Base-by-base conservation (phyloP, 2,329 filamentous ascomycete species). In the Xylariaceae sp. region DNA sequence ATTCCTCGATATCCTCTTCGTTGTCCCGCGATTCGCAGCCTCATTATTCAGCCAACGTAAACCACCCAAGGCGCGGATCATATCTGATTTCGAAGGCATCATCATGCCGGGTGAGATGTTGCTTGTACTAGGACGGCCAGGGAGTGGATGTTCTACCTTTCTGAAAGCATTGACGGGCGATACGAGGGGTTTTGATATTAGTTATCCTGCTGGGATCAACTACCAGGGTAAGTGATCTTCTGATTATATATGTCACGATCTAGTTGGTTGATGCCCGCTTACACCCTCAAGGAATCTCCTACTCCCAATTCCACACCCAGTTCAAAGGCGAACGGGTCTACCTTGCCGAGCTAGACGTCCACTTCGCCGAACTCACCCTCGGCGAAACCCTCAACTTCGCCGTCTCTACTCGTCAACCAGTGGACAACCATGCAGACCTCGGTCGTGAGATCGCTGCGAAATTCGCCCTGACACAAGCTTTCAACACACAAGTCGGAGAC, bases 361-460 rank as follows among this genome's bases (percentile, higher is more conserved):
- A 78, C 67, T 92, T 91, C 64, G 86, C 89, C 0, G 86, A 89
- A n/a, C 75, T 94, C 18, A 90, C 86, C 0, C 88, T 92, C 9
- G 84, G 87, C 1, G 81, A 90, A 64, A 93, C 89, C 0, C 77
- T 93, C 0, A 80, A 84, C 54, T 92, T 52, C 51, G 51, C 51
- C 34, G 51, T 30, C 3, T 15, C 34, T 7, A 39, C 34, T 3
- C 51, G 51, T n/a, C 9, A 52, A 11, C 7, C 7, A 15, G 13
- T 2, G 15, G 13, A 17, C 44, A 15, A 10, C 8, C 10, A 47
- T n/a, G 15, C 13, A n/a, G 44, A 47, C 7, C 44, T 5, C 7
- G 37, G 37, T 13, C 37, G 37, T 3, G 37, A 41, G 9, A n/a
- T 47, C 15, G 44, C 15, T 3, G 13, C 44, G 7, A 17, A 7